Percentiles rank a stretch among this genome's conserved stretches.
Conservation (phyloP, 345 rosid genomes). For the Euphorbia lathyris region DNA sequence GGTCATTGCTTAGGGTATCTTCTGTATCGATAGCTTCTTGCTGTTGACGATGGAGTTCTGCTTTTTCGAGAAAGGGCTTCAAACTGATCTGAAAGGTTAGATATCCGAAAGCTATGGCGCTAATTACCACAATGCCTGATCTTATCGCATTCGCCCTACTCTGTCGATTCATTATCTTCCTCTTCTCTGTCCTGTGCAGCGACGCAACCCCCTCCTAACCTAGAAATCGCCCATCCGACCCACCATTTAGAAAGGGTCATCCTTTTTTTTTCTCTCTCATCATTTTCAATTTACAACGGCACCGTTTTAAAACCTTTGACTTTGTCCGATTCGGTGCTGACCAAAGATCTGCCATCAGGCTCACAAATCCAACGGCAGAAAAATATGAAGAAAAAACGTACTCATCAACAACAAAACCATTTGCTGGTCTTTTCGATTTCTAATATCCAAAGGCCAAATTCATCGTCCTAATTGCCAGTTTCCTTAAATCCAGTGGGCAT, state of each 20-base stretch:
- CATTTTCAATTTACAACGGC: not conserved
- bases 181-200: not conserved
- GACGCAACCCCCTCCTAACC: not conserved
- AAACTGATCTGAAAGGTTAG: constrained; percentile 57
- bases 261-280: not conserved
- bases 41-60: constrained; percentile 30
- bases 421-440: not conserved
- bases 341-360: not conserved
- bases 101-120: constrained; percentile 74
- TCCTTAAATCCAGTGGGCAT: not conserved
- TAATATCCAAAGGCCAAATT: not conserved
- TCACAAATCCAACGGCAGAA: not conserved
- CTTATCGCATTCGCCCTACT: constrained; percentile 46
- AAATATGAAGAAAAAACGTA: not conserved
- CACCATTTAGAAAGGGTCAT: not conserved
- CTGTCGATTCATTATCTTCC: constrained; percentile 14
- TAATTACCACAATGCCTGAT: constrained; percentile 53
- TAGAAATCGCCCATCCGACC: not conserved
- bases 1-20: constrained; percentile 7
- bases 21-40: not conserved
- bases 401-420: not conserved
- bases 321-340: constrained; percentile 6
- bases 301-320: constrained; percentile 1
- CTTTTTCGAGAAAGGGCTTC: constrained; percentile 61
- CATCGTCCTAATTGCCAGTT: too few species aligned